Evolutionary conservation across 2,329 filamentous ascomycete species (phyloP).

Genomic region (Shiraia sp.): DNA sequence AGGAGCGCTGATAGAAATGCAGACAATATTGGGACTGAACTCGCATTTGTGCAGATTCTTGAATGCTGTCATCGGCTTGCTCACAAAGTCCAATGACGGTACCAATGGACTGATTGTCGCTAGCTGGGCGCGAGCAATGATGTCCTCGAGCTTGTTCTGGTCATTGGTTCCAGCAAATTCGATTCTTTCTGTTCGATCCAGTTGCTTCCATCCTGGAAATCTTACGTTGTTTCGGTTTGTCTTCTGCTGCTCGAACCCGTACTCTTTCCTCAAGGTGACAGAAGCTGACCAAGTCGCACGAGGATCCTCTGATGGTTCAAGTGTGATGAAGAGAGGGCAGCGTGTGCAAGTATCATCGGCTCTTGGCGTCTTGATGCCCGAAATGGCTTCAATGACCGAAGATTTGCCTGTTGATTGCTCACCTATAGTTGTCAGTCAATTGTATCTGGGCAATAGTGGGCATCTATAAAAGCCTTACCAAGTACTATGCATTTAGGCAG

Average conservation of each 20-base stretch:
- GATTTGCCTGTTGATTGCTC: slow-evolving; percentile 87
- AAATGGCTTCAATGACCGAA: slow-evolving; percentile 55
- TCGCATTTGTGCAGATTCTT: slow-evolving; percentile 56
- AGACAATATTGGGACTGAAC: slow-evolving; percentile 82
- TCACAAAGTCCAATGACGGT: slow-evolving; percentile 49
- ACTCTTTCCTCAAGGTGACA: slow-evolving; percentile 69
- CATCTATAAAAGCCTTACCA: slow-evolving; percentile 49
- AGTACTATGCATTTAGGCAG: slow-evolving; percentile 81
- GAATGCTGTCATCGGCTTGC: too few species aligned
- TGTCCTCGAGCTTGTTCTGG: slow-evolving; percentile 66
- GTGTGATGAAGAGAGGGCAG: slow-evolving; percentile 79
- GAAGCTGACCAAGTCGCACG: slow-evolving; percentile 65
- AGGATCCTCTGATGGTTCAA: slow-evolving; percentile 58
- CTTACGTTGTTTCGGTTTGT: slow-evolving; percentile 47
- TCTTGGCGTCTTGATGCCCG: slow-evolving; percentile 71
- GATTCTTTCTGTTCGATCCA: slow-evolving; percentile 47
- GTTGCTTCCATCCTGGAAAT: slow-evolving; percentile 67
- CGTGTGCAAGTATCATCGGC: slow-evolving; percentile 75
- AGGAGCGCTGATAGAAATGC: slow-evolving; percentile 74
- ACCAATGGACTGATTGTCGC: slow-evolving; percentile 72
- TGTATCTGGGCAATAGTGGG: background rate
- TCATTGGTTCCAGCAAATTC: slow-evolving; percentile 68
- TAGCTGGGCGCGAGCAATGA: slow-evolving; percentile 74
- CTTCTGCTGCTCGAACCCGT: slow-evolving; percentile 53
- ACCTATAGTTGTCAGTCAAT: slow-evolving; percentile 12